These are phyloP conservation scores for Chaetomium olivaceum DNA, from an alignment of 2,329 filamentous ascomycete genomes.

Conservation along the genomic window DNA sequence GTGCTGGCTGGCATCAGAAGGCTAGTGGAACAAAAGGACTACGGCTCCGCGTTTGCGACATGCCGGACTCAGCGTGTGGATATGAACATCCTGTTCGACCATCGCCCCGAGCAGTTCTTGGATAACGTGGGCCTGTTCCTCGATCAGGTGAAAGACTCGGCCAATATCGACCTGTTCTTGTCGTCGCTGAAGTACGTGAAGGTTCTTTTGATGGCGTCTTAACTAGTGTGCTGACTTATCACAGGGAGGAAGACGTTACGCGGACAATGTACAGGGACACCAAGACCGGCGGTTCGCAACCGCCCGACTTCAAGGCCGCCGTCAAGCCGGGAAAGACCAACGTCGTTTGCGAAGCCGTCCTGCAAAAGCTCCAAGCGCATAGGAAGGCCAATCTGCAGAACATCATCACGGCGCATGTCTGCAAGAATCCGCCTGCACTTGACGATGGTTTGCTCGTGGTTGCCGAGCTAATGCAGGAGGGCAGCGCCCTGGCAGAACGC, in stretches of 20 bases:
- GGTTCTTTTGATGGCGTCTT: background rate
- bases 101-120: constrained; percentile 85
- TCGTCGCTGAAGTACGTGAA: constrained; percentile 71
- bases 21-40: constrained; percentile 77
- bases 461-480: constrained; percentile 68
- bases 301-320: constrained; percentile 2
- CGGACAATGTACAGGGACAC: constrained; percentile 94
- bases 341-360: constrained; percentile 80
- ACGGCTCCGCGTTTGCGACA: constrained; percentile 78
- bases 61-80: constrained; percentile 94
- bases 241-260: constrained; percentile 84
- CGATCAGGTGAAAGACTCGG: constrained; percentile 76
- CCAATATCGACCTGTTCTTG: constrained; percentile 87
- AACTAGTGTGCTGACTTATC: constrained; percentile 7
- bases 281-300: constrained; percentile 42
- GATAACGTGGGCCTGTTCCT: constrained; percentile 74
- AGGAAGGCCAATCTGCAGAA: constrained; percentile 76
- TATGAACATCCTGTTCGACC: constrained; percentile 96
- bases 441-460: constrained; percentile 82
- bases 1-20: constrained; percentile 86
- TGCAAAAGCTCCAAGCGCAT: constrained; percentile 64
- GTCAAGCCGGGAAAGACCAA: constrained; percentile 69
- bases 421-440: constrained; percentile 86
- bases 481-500: constrained; percentile 74
- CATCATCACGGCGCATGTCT: constrained; percentile 90